Base-by-base conservation (phyloP, 345 rosid genomes). In the thale cress (Arabidopsis thaliana) region DNA sequence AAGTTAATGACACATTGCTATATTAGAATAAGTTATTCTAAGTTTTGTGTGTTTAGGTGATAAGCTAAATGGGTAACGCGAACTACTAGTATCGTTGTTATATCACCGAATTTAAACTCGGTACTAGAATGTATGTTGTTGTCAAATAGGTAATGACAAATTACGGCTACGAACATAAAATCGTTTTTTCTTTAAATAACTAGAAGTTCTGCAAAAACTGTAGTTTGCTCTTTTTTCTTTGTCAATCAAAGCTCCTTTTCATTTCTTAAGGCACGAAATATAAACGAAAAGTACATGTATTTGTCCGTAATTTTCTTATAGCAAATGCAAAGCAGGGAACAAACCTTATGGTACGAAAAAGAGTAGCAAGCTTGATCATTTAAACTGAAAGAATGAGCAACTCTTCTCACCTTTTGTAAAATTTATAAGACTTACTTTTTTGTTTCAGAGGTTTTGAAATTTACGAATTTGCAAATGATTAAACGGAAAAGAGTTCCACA, bases 391-490 rank as follows among this genome's bases (percentile, higher is more conserved):
- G 7, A 24, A 23, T 8, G 50, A 62, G 24, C 1, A 14, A 6
- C 38, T 44, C 3, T n/a, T 32, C 69, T 48, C 69, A 46, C 30
- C 40, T 34, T 25, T 45, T 64, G 44, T 11, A 51, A 24, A 24
- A 34, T 45, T 42, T 4, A 16, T 14, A 36, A 22, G 42, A 16
- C 25, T 8, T 23, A 5, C 14, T 8, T 37, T 37, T 75, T 32
- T 25, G 10, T 48, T 67, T 7, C n/a, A 67, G 38, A 9, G 25
- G 48, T 68, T 75, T 33, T 33, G 20, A 36, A 67, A 50, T 67
- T 68, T 52, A 76, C 16, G 37, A 61, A 41, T 68, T 67, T 61
- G 74, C 64, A 59, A 59, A 59, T 52, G 41, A 69, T 30, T 23
- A 60, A 59, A 22, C 34, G 6, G 4, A 49, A 70, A 62, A 38